These are phyloP conservation scores for Phytopythium ostracodes DNA, from an alignment of 352 stramenopile genomes.

Conservation along the genomic window DNA sequence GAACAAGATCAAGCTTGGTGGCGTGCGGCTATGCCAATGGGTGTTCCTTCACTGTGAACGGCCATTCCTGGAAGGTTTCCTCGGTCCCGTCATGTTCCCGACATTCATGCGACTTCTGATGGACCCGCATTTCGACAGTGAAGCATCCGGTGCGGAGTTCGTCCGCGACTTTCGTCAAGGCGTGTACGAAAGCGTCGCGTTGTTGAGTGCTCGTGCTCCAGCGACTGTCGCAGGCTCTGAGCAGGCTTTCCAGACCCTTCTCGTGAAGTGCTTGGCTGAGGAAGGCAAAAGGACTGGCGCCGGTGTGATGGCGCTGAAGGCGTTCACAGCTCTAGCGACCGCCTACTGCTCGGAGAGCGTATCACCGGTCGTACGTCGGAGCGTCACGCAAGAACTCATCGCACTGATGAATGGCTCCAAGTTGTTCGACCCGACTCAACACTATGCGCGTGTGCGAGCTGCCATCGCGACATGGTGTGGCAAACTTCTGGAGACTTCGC, in stretches of 20 bases:
- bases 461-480: constrained; percentile 59
- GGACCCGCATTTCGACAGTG: constrained; percentile 52
- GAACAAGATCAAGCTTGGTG: constrained; percentile 63
- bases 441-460: constrained; percentile 58
- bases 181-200: constrained; percentile 53
- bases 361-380: constrained; percentile 21
- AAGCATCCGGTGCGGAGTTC: constrained; percentile 36
- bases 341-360: constrained; percentile 32
- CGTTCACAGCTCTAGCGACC: constrained; percentile 44
- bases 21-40: constrained; percentile 53
- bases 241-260: constrained; percentile 70
- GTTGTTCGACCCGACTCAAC: constrained; percentile 52
- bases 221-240: constrained; percentile 42
- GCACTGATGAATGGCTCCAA: constrained; percentile 51
- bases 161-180: constrained; percentile 52
- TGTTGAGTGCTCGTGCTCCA: constrained; percentile 38
- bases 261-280: constrained; percentile 58
- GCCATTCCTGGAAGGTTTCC: constrained; percentile 35
- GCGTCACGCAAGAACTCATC: constrained; percentile 46
- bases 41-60: constrained; percentile 46
- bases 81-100: constrained; percentile 68
- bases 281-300: constrained; percentile 40
- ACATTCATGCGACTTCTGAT: constrained; percentile 60
- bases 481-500: constrained; percentile 23
- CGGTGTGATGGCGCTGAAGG: constrained; percentile 59